These are phyloP conservation scores for Leccinellum rugosiceps DNA, from an alignment of 768 basidiomycete species.

Conservation along the genomic window DNA sequence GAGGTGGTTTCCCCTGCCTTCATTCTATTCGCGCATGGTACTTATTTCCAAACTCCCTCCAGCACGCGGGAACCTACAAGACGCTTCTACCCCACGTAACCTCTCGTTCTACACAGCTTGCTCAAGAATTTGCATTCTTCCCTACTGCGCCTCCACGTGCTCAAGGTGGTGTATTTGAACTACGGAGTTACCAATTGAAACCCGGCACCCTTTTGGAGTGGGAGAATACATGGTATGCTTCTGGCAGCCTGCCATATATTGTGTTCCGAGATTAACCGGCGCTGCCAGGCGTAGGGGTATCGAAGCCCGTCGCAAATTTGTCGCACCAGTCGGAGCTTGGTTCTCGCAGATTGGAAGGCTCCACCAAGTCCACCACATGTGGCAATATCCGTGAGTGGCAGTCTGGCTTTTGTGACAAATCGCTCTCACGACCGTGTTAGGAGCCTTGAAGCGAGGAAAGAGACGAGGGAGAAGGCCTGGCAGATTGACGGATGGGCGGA, in stretches of 20 bases:
- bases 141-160: conserved; percentile 85
- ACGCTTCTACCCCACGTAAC: conserved; percentile 74
- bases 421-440: conserved; percentile 34
- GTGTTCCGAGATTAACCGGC: conserved; percentile 4
- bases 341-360: conserved; percentile 84
- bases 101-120: conserved; percentile 73
- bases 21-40: background rate
- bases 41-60: background rate
- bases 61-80: conserved; percentile 69
- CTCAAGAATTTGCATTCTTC: conserved; percentile 94
- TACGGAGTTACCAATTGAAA: conserved; percentile 83
- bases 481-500: conserved; percentile 93
- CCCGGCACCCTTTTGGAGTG: conserved; percentile 92
- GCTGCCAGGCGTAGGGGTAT: conserved; percentile 80
- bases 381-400: conserved; percentile 86
- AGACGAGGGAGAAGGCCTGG: conserved; percentile 88
- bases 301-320: conserved; percentile 85
- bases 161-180: conserved; percentile 90
- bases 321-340: conserved; percentile 88
- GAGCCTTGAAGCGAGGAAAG: conserved; percentile 76
- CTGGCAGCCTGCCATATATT: background rate
- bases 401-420: conserved; percentile 2
- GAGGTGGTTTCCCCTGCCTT: conserved; percentile 47
- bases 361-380: conserved; percentile 92
- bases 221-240: conserved; percentile 83